Base-by-base conservation (phyloP, 1,139 yeast species). In the Meyerozyma elateridarum region DNA sequence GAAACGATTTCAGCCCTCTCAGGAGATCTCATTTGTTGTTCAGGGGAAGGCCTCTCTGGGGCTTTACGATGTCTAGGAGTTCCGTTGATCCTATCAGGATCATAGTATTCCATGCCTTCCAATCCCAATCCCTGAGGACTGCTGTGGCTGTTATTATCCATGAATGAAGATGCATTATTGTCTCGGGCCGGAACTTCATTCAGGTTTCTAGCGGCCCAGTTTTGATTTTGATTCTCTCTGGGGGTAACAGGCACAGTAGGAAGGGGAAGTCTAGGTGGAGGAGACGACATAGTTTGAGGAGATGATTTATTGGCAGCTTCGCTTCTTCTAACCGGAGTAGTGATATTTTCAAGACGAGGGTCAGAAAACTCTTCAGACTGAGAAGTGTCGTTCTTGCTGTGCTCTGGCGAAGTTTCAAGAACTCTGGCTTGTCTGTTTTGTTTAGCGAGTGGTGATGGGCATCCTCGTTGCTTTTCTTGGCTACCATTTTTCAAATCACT, bases 341-440 rank as follows among this genome's bases (percentile, higher is more conserved):
- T 21, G n/a, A 15, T 11, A 6, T 3, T 15, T 2, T 9, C 14
- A 6, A 9, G 6, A n/a, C 11, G 21, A 5, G 19, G 17, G 8
- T 20, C 24, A 12, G 33, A 20, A n/a, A 6, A 19, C 8, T 8
- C 22, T 8, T 32, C 27, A 3, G 34, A 15, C 7, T 8, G 13
- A 3, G 27, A 15, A 8, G 12, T 24, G n/a, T 24, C 27, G 27
- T 24, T 15, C 18, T 24, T 24, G 18, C 27, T 24, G 19, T 24
- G 17, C 18, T 24, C 27, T n/a, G 16, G 31, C 27, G n/a, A 28
- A 7, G 68, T 58, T 40, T 68, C 73, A 9, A 68, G 64, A 4
- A 68, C 73, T 28, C 73, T 52, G 2, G 73, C 73, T 40, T 68
- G 73, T 34, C 74, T 54, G 37, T 68, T 68, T 4, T 60, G 67